A percentile compares a stretch with the other conserved stretches of the same genome.
Evolutionary conservation across 75 land plant genomes (phyloP).

Genomic region (Ceratopteris richardii): DNA sequence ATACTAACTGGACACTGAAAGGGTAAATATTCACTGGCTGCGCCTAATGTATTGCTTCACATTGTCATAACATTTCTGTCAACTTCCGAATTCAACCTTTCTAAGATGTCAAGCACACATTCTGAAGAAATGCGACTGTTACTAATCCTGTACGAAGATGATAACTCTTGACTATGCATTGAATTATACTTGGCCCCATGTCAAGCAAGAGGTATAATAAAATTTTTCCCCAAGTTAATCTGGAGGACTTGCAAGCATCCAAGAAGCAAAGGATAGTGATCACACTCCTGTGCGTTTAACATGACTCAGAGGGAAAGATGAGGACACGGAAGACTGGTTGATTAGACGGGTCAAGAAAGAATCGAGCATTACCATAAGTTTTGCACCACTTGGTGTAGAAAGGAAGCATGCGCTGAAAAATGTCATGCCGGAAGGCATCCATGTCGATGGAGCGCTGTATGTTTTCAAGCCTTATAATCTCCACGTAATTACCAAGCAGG

Average conservation of each 20-base stretch:
- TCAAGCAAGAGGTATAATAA: no score
- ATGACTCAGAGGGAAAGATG: neutral
- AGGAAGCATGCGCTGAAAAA: slow-evolving; percentile 66
- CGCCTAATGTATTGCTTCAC: neutral
- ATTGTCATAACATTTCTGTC: neutral
- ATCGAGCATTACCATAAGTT: slow-evolving; percentile 50
- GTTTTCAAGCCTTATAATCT: slow-evolving; percentile 24
- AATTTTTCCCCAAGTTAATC: no score
- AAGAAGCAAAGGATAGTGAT: no score
- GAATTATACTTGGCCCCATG: no score
- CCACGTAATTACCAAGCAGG: slow-evolving; percentile 46
- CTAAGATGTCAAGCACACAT: no score
- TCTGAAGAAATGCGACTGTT: no score
- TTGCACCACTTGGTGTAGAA: slow-evolving; percentile 72
- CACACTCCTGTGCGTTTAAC: no score
- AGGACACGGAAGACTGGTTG: neutral
- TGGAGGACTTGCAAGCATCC: no score
- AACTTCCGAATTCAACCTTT: no score
- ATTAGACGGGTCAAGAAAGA: neutral
- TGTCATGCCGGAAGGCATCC: slow-evolving; percentile 48
- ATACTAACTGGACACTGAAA: neutral
- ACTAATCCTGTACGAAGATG: no score
- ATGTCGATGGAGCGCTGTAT: slow-evolving; percentile 9
- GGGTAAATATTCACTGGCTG: neutral
- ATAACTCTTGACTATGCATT: no score